Conservation (phyloP, 176 grass and related monocot species). For the Oryza australiensis region DNA sequence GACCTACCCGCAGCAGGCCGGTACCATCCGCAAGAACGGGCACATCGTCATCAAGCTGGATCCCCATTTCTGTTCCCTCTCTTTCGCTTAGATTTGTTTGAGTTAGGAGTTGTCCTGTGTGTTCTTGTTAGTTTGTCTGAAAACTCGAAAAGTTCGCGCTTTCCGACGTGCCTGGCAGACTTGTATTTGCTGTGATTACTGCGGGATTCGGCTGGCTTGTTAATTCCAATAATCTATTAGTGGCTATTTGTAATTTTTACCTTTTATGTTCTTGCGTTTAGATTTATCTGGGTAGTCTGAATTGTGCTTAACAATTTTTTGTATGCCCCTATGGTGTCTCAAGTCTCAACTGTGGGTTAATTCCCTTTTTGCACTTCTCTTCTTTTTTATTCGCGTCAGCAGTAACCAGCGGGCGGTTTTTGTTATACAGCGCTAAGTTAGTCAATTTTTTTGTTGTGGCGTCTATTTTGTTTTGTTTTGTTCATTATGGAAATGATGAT, state of each 20-base stretch:
- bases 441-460: neutral
- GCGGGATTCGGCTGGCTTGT: neutral
- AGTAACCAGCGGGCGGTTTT: neutral
- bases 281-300: neutral
- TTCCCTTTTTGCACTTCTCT: neutral
- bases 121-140: neutral
- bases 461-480: neutral
- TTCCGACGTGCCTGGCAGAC: too few relatives aligned
- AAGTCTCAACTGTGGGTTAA: neutral
- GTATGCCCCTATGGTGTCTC: too few relatives aligned
- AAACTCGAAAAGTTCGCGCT: neutral
- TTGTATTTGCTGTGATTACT: neutral
- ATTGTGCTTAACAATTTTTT: neutral
- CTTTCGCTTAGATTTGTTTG: neutral
- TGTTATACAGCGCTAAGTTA: neutral
- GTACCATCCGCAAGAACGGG: constrained; percentile 67
- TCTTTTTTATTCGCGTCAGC: too few relatives aligned
- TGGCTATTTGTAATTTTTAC: neutral
- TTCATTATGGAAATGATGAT: too few relatives aligned
- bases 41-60: constrained; percentile 63
- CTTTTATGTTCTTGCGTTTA: neutral
- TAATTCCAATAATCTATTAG: neutral
- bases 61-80: neutral
- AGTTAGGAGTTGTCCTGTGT: neutral
- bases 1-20: constrained; percentile 70